Conservation (phyloP, 2,329 filamentous ascomycete genomes). For the Stromatinia cepivora region DNA sequence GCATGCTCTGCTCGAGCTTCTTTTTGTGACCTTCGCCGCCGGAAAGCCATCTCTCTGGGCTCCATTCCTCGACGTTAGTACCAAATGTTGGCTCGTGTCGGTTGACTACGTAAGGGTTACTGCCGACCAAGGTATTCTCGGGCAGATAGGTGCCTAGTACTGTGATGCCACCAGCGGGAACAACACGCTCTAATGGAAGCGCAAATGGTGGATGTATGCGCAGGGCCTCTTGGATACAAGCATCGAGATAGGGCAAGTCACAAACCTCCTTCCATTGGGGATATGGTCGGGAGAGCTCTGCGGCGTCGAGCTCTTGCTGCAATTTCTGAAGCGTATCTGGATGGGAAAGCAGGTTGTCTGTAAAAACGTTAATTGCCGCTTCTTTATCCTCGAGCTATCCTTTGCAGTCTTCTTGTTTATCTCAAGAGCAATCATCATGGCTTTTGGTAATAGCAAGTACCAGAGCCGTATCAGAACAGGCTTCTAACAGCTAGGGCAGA, state of each 20-base stretch:
- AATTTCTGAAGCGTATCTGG: no score
- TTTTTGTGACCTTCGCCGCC: conserved; percentile 22
- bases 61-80: conserved; percentile 40
- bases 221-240: conserved; percentile 52
- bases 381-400: no score
- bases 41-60: conserved; percentile 49
- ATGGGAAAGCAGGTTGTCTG: no score
- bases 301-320: not conserved
- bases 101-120: conserved; percentile 39
- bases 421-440: no score
- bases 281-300: not conserved
- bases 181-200: conserved; percentile 49
- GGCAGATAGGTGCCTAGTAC: conserved; percentile 43
- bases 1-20: not conserved
- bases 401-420: no score
- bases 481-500: no score
- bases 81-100: conserved; percentile 25
- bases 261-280: conserved; percentile 14
- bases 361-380: no score
- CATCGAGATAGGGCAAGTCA: conserved; percentile 43
- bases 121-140: conserved; percentile 42
- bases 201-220: conserved; percentile 51
- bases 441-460: no score
- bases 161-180: conserved; percentile 47
- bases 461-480: no score